These are phyloP conservation scores for Malassezia psittaci DNA, from an alignment of 1,284 basidiomycete species.

Conservation along the genomic window DNA sequence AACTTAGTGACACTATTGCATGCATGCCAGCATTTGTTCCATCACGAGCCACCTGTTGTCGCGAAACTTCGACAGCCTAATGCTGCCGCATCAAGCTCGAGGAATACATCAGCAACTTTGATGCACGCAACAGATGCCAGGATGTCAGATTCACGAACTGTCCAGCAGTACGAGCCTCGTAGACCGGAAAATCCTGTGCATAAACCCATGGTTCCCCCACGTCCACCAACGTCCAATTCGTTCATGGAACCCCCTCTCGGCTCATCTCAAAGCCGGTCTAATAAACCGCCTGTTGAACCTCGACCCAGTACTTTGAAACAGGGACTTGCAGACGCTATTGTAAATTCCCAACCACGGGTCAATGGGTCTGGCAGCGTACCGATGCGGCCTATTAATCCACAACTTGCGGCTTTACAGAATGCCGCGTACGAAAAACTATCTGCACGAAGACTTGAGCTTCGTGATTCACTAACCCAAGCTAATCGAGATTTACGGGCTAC, in stretches of 20 bases:
- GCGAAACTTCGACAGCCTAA: constrained; percentile 53
- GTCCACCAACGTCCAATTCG: not conserved
- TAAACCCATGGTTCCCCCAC: not conserved
- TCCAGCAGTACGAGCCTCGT: too few species aligned
- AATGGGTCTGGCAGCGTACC: constrained; percentile 51
- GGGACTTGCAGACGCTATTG: too few species aligned
- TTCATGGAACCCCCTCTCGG: constrained; percentile 48
- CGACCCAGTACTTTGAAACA: too few species aligned
- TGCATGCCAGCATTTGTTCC: constrained; percentile 69
- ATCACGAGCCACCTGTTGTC: constrained; percentile 75
- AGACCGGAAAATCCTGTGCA: too few species aligned
- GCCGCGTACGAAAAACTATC: constrained; percentile 66
- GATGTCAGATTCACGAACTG: too few species aligned
- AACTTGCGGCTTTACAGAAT: constrained; percentile 71
- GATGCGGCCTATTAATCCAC: constrained; percentile 64
- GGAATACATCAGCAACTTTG: too few species aligned
- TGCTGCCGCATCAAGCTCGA: too few species aligned
- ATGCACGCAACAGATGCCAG: too few species aligned
- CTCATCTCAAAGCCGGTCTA: constrained; percentile 19
- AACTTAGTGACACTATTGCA: constrained; percentile 57
- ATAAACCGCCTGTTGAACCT: too few species aligned
- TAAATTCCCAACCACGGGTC: too few species aligned
- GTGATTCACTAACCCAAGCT: constrained; percentile 60
- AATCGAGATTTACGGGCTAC: constrained; percentile 67
- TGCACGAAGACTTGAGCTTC: constrained; percentile 60